Percentiles rank a stretch among this genome's conserved stretches.
phyloP scores from a whole-genome alignment of 1,284 basidiomycete species.

The Volvariella volvacea region DNA sequence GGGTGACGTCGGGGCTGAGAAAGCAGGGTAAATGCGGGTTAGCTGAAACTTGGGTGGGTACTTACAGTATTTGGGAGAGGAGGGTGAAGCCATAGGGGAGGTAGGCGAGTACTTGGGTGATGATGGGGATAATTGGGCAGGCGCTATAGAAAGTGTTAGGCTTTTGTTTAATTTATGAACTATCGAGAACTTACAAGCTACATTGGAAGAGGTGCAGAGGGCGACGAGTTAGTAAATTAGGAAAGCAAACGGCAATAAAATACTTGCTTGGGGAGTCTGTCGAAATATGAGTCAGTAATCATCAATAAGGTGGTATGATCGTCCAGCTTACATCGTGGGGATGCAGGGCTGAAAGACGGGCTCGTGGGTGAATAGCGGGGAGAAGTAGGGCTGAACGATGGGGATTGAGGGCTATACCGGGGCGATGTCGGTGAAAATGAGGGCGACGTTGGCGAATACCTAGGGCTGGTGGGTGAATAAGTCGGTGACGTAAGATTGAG shows the following conservation, averaged over 20 bases:
- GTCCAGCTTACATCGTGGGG: slow-evolving; percentile 64
- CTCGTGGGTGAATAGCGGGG: slow-evolving; percentile 82
- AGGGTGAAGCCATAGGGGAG: slow-evolving; percentile 72
- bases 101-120: slow-evolving; percentile 85
- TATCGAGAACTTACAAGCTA: slow-evolving; percentile 50
- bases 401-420: slow-evolving; percentile 75
- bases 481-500: slow-evolving; percentile 77
- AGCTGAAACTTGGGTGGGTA: slow-evolving; percentile 8
- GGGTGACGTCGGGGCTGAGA: slow-evolving; percentile 71
- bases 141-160: slow-evolving; percentile 25
- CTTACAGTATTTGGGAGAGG: slow-evolving; percentile 86
- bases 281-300: slow-evolving; percentile 21
- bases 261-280: slow-evolving; percentile 74
- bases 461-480: slow-evolving; percentile 85
- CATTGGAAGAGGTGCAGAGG: slow-evolving; percentile 10
- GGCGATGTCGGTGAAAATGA: slow-evolving; percentile 85
- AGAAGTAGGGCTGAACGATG: slow-evolving; percentile 81
- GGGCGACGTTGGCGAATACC: slow-evolving; percentile 81
- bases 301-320: slow-evolving; percentile 6
- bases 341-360: slow-evolving; percentile 83
- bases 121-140: slow-evolving; percentile 74
- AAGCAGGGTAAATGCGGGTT: slow-evolving; percentile 9
- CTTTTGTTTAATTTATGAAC: neutral
- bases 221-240: slow-evolving; percentile 10
- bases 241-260: slow-evolving; percentile 13